Percentiles rank a stretch among this genome's conserved stretches.
Evolutionary conservation across 2,329 filamentous ascomycete genomes (phyloP).

Genomic region (Diaporthe citriasiana): DNA sequence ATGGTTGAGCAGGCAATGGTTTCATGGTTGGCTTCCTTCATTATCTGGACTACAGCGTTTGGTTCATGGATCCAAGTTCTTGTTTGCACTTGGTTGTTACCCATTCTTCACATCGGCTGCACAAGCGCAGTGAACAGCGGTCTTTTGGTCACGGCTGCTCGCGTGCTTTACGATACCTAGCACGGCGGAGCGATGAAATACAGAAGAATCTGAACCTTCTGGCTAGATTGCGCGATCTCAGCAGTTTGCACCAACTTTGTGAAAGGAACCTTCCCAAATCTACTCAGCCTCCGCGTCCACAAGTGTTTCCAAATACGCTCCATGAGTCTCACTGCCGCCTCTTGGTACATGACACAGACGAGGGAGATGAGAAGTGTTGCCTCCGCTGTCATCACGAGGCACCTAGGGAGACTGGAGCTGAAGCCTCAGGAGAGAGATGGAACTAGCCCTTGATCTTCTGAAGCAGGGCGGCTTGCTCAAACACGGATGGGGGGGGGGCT

Average conservation of each 20-base stretch:
- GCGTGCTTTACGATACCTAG: slow-evolving; percentile 32
- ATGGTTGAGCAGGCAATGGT: slow-evolving; percentile 19
- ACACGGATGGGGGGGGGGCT: background rate
- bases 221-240: too few relatives aligned
- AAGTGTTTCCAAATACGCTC: background rate
- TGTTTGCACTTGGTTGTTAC: background rate
- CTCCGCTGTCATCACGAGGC: background rate
- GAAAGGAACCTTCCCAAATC: background rate
- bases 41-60: slow-evolving; percentile 30
- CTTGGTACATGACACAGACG: background rate
- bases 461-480: slow-evolving; percentile 4
- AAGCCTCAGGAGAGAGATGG: too few relatives aligned
- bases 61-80: slow-evolving; percentile 11
- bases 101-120: slow-evolving; percentile 6
- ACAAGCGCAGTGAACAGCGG: slow-evolving; percentile 1
- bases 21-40: slow-evolving; percentile 21
- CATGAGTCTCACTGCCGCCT: background rate
- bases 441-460: background rate
- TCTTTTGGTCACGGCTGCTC: slow-evolving; percentile 9
- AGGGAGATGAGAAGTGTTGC: background rate
- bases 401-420: too few relatives aligned
- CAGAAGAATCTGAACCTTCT: slow-evolving; percentile 2
- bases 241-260: background rate
- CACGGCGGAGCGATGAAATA: slow-evolving; percentile 27
- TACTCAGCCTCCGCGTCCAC: background rate